Percentiles rank a stretch among this genome's conserved stretches.
These are phyloP conservation scores for Colletotrichum sp. DNA, from an alignment of 2,329 filamentous ascomycete species.

Conservation along the genomic window DNA sequence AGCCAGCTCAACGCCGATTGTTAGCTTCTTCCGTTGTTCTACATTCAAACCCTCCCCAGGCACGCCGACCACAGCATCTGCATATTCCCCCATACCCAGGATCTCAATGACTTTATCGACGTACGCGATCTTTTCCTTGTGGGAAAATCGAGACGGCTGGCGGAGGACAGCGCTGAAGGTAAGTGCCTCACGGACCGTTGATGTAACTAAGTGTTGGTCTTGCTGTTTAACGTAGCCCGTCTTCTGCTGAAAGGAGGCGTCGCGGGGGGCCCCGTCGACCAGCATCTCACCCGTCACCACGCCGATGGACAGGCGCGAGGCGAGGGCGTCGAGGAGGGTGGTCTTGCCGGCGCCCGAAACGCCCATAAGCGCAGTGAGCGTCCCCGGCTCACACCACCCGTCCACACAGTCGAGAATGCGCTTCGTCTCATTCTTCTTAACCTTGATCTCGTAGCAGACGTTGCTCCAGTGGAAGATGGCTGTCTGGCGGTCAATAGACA, in stretches of 20 bases:
- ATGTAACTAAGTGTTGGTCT: slow-evolving; percentile 70
- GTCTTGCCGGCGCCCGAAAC: slow-evolving; percentile 79
- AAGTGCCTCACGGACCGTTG: slow-evolving; percentile 71
- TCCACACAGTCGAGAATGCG: slow-evolving; percentile 74
- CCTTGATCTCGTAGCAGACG: slow-evolving; percentile 77
- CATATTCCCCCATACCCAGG: slow-evolving; percentile 62
- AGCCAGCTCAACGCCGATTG: slow-evolving; percentile 79
- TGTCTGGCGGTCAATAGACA: slow-evolving; percentile 49
- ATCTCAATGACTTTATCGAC: slow-evolving; percentile 34
- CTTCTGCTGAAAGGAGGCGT: slow-evolving; percentile 72
- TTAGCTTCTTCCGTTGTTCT: slow-evolving; percentile 61
- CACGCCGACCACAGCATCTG: slow-evolving; percentile 72
- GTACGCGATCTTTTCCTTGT: slow-evolving; percentile 29
- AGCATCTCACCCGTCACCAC: slow-evolving; percentile 74
- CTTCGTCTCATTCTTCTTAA: slow-evolving; percentile 63
- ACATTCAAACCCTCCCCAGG: slow-evolving; percentile 60
- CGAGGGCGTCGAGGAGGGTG: slow-evolving; percentile 75
- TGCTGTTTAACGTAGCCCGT: slow-evolving; percentile 77
- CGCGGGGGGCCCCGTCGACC: slow-evolving; percentile 68
- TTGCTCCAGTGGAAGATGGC: slow-evolving; percentile 76
- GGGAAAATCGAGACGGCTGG: slow-evolving; percentile 62
- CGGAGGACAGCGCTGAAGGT: slow-evolving; percentile 71
- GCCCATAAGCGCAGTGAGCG: slow-evolving; percentile 75
- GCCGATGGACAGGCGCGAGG: slow-evolving; percentile 76
- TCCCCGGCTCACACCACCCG: slow-evolving; percentile 78